Percentiles rank a stretch among this genome's conserved stretches.
phyloP scores from a whole-genome alignment of 495 filamentous ascomycete genomes.

The Aeminium ludgeri region DNA sequence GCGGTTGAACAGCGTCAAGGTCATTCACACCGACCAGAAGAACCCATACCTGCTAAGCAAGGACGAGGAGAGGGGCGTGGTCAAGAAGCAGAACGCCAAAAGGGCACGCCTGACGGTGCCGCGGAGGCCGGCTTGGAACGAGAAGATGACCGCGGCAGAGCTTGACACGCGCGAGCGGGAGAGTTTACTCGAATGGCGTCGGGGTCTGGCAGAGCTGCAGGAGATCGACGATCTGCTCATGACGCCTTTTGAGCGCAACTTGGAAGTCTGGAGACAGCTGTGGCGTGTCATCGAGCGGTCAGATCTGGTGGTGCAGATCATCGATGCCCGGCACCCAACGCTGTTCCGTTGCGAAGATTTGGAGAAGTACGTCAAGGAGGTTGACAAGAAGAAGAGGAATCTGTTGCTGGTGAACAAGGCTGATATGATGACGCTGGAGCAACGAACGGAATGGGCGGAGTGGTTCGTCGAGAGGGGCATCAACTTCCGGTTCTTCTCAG shows the following conservation, averaged over 20 bases:
- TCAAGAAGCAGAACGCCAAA: slow-evolving; percentile 69
- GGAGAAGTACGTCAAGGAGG: slow-evolving; percentile 85
- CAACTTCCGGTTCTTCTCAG: slow-evolving; percentile 90
- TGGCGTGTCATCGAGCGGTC: slow-evolving; percentile 98
- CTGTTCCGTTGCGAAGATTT: slow-evolving; percentile 89
- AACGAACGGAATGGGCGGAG: slow-evolving; percentile 71
- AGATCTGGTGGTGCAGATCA: slow-evolving; percentile 94
- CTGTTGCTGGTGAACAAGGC: slow-evolving; percentile 94
- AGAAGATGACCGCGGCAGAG: slow-evolving; percentile 61
- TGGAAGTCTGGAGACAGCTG: slow-evolving; percentile 96
- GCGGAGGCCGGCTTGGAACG: slow-evolving; percentile 75
- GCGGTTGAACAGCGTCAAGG: slow-evolving; percentile 96
- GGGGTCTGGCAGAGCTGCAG: slow-evolving; percentile 79
- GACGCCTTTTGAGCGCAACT: slow-evolving; percentile 95
- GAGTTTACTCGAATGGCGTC: slow-evolving; percentile 72
- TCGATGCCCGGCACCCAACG: slow-evolving; percentile 88
- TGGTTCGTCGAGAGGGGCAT: slow-evolving; percentile 72
- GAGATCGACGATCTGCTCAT: slow-evolving; percentile 86
- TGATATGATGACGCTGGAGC: slow-evolving; percentile 90
- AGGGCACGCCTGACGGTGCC: slow-evolving; percentile 70
- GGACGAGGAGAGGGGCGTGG: slow-evolving; percentile 60
- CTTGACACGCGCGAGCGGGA: slow-evolving; percentile 66
- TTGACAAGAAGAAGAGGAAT: slow-evolving; percentile 76
- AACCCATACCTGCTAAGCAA: slow-evolving; percentile 88
- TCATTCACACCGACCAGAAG: slow-evolving; percentile 86